Base-by-base conservation (phyloP, 2,329 filamentous ascomycete genomes). In the Lecanicillium sp. region DNA sequence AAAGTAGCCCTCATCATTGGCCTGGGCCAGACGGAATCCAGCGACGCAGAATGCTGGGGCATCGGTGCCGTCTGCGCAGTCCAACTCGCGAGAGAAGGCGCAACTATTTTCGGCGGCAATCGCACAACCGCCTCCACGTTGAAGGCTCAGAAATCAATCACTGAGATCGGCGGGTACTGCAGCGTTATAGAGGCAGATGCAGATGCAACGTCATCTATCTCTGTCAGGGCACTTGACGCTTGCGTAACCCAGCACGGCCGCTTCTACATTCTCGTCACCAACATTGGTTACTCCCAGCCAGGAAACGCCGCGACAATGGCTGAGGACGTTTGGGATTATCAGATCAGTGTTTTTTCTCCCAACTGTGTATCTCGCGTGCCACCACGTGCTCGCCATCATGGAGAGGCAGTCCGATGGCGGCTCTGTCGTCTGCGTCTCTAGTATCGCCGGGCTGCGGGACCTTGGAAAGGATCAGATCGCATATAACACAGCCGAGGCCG, bases 191-290 rank as follows among this genome's bases (percentile, higher is more conserved):
- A n/a, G n/a, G 4, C 62, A 77, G 66, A 60, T 5, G 66, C 67
- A 12, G 65, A 83, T 54, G 78, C 78, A 2, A 81, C 77, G 0
- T 70, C 72, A 5, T 69, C 72, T 0, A 56, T 61, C 0, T 74
- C 75, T 14, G 77, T 81, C 56, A 73, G 77, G 52, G 58, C 59
- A 0, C 68, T 83, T 3, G 69, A 76, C 27, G 68, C 70, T 0
- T 80, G 77, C 37, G 56, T 78, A 15, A 57, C 64, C 0, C 72
- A 71, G 32, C 71, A 80, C 51, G 76, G 77, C 8, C 69, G 74
- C 5, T 74, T 82, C 45, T 79, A 83, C 52, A 75, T 83, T 19
- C 62, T 83, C 0, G 59, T 84, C 14, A 81, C 80, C 53, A 82
- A 82, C 44, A 79, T 82, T 3, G 80, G 79, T 2, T 71, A 71